Percentiles rank a stretch among this genome's conserved stretches.
These are phyloP conservation scores for Pisolithus marmoratus DNA, from an alignment of 768 basidiomycete genomes.

Conservation along the genomic window DNA sequence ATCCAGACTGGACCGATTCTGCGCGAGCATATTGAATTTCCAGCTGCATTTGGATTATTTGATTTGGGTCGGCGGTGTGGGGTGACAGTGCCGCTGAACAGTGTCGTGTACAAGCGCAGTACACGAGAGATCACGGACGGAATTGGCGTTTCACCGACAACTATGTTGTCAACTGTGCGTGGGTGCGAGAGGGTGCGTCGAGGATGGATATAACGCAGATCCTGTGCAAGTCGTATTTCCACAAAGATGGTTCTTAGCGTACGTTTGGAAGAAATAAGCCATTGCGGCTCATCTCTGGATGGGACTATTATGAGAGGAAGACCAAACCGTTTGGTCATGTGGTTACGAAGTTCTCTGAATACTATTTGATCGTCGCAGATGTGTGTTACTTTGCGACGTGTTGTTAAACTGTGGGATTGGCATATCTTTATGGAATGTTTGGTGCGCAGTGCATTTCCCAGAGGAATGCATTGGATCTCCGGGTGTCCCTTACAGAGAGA, in stretches of 20 bases:
- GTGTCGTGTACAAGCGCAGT: conserved; percentile 74
- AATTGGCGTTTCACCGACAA: conserved; percentile 71
- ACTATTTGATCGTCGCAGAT: conserved; percentile 91
- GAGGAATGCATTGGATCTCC: conserved; percentile 65
- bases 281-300: conserved; percentile 73
- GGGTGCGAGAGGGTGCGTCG: conserved; percentile 78
- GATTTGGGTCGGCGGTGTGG: conserved; percentile 81
- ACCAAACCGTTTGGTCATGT: conserved; percentile 79
- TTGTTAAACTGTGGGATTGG: conserved; percentile 18
- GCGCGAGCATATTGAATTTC: conserved; percentile 74
- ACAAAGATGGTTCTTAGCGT: conserved; percentile 77
- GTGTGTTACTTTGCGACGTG: conserved; percentile 38
- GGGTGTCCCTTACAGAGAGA: conserved; percentile 86
- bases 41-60: conserved; percentile 80
- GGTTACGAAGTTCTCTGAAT: conserved; percentile 95
- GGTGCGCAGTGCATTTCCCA: conserved; percentile 42
- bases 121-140: conserved; percentile 72
- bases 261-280: conserved; percentile 52
- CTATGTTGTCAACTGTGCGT: conserved; percentile 89
- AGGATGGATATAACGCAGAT: conserved; percentile 83
- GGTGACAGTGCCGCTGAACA: conserved; percentile 35
- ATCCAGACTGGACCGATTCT: conserved; percentile 71
- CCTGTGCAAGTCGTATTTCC: conserved; percentile 81
- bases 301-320: conserved; percentile 64
- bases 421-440: too few relatives aligned